Evolutionary conservation across 305 asterid genomes (phyloP).

Genomic region (Fraxinus sp.): DNA sequence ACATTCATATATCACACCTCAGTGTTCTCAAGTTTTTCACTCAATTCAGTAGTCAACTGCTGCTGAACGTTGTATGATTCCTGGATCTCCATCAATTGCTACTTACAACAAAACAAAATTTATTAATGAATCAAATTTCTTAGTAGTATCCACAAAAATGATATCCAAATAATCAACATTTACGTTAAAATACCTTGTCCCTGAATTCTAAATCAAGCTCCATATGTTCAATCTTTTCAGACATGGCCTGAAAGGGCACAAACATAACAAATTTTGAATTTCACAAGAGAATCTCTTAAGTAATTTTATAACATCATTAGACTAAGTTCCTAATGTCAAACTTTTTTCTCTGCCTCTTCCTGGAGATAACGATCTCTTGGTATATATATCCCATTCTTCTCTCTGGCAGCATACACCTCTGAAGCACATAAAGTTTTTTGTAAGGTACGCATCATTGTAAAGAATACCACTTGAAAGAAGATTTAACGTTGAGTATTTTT

Average conservation of each 20-base stretch:
- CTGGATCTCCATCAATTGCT: slow-evolving; percentile 50
- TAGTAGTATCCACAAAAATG: background rate
- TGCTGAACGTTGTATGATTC: slow-evolving; percentile 42
- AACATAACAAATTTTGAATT: slow-evolving; percentile 1
- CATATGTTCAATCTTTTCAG: slow-evolving; percentile 16
- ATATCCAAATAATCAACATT: background rate
- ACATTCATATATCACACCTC: slow-evolving; percentile 30
- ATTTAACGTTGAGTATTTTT: background rate
- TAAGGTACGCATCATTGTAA: background rate
- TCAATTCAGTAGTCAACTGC: slow-evolving; percentile 40
- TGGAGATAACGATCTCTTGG: slow-evolving; percentile 26
- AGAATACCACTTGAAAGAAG: background rate
- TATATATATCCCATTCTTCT: slow-evolving; percentile 27
- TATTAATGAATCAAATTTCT: slow-evolving; percentile 7
- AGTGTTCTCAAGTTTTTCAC: slow-evolving; percentile 37
- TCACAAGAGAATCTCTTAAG: background rate
- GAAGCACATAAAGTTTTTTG: slow-evolving; percentile 6
- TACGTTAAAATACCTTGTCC: slow-evolving; percentile 17
- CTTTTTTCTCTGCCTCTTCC: slow-evolving; percentile 43
- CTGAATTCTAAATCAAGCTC: slow-evolving; percentile 25
- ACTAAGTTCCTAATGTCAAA: slow-evolving; percentile 3
- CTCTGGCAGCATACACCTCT: slow-evolving; percentile 39
- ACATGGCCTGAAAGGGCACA: slow-evolving; percentile 16
- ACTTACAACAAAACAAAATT: slow-evolving; percentile 15
- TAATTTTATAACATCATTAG: background rate